Evolutionary conservation across 805 yeast genomes (phyloP).

Genomic region (Kluyveromyces dobzhanskii): DNA sequence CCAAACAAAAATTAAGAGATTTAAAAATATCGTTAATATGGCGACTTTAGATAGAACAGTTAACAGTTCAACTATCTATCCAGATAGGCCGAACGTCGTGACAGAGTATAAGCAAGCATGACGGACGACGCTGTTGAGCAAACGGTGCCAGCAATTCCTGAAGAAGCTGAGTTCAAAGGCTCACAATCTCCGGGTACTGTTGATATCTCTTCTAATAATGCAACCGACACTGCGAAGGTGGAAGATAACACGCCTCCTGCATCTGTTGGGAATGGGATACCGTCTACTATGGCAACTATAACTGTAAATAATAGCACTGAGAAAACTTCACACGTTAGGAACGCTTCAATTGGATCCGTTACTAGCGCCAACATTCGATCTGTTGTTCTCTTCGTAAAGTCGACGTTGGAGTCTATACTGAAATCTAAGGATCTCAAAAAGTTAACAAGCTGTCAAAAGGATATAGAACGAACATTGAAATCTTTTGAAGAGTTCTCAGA

Average conservation of each 20-base stretch:
- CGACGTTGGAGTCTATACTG: constrained; percentile 50
- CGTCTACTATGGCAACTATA: neutral
- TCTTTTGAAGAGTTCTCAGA: constrained; percentile 22
- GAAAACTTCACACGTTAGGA: neutral
- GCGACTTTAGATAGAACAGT: too few species aligned
- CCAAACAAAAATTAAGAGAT: too few species aligned
- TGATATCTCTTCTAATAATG: too few species aligned
- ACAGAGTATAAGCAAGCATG: too few species aligned
- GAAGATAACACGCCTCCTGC: too few species aligned
- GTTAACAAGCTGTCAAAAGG: constrained; percentile 29
- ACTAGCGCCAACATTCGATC: constrained; percentile 22
- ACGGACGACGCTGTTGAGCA: too few species aligned
- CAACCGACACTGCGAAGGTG: too few species aligned
- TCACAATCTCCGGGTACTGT: neutral
- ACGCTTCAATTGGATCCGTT: constrained; percentile 4
- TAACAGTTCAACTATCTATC: too few species aligned
- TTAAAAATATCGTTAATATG: too few species aligned
- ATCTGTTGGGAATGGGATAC: neutral
- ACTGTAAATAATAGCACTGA: neutral
- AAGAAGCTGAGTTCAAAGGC: neutral
- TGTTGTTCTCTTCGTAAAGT: constrained; percentile 38
- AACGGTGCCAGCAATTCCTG: too few species aligned
- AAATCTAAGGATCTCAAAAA: constrained; percentile 54
- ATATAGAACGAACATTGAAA: constrained; percentile 27
- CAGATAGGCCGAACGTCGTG: too few species aligned